These are phyloP conservation scores for Wallacemonas sp. DNA, from an alignment of 208 protist genomes.

Conservation along the genomic window DNA sequence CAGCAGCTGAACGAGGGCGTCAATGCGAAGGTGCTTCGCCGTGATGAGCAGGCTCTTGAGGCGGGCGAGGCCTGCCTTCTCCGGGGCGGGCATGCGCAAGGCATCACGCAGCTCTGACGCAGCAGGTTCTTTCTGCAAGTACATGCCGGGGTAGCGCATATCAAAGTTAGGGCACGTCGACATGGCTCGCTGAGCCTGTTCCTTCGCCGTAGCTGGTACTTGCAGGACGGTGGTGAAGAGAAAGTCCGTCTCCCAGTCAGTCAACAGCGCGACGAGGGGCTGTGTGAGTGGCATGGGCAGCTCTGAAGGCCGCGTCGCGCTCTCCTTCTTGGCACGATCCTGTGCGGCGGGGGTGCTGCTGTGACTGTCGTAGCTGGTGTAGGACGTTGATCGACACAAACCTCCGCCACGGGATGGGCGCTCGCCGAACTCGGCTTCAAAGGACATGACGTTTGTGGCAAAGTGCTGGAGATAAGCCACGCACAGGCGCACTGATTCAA, in stretches of 20 bases:
- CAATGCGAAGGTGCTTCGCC: constrained; percentile 54
- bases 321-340: constrained; percentile 6
- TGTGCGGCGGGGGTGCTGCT: neutral
- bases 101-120: constrained; percentile 15
- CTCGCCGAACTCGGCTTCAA: constrained; percentile 14
- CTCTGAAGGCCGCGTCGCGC: constrained; percentile 24
- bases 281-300: constrained; percentile 49
- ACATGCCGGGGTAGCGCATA: constrained; percentile 40
- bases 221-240: constrained; percentile 65
- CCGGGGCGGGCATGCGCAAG: constrained; percentile 30
- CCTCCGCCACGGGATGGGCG: neutral
- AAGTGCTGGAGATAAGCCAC: constrained; percentile 50
- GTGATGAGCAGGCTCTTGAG: constrained; percentile 42
- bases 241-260: constrained; percentile 59
- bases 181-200: constrained; percentile 21
- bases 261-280: constrained; percentile 54
- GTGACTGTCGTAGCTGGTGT: constrained; percentile 6
- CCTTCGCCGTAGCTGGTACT: constrained; percentile 28
- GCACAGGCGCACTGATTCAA: constrained; percentile 27
- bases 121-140: constrained; percentile 18
- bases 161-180: constrained; percentile 46
- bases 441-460: constrained; percentile 8
- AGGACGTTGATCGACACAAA: neutral
- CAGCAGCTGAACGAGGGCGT: constrained; percentile 56
- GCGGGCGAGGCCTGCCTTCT: constrained; percentile 31